Evolutionary conservation across 148 eudicot species (phyloP).

Genomic region (Bassia scoparia): DNA sequence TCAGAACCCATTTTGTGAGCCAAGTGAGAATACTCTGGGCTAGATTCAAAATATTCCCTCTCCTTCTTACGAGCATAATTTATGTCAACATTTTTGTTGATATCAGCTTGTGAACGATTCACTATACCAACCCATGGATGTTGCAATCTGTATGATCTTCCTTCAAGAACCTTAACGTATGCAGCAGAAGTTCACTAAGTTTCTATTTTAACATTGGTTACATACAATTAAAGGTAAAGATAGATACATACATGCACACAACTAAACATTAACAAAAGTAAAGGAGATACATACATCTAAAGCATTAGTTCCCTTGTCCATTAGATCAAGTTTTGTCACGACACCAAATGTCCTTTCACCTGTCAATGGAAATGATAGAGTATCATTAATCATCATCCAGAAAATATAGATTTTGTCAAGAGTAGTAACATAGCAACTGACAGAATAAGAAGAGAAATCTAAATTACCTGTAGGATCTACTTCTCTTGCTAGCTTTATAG

Average conservation of each 20-base stretch:
- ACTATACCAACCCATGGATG: slow-evolving; percentile 99
- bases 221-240: slow-evolving; percentile 3
- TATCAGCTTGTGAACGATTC: slow-evolving; percentile 99
- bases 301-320: slow-evolving; percentile 97
- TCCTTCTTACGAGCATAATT: slow-evolving; percentile 81
- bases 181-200: slow-evolving; percentile 8
- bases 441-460: not conserved
- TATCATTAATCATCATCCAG: not conserved
- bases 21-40: slow-evolving; percentile 97
- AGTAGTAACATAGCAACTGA: slow-evolving; percentile 4
- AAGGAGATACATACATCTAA: slow-evolving; percentile 59
- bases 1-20: slow-evolving; percentile 94
- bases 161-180: slow-evolving; percentile 78
- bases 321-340: slow-evolving; percentile 89
- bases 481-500: slow-evolving; percentile 98
- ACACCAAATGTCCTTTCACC: slow-evolving; percentile 99
- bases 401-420: not conserved
- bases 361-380: slow-evolving; percentile 28
- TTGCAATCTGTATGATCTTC: slow-evolving; percentile 85
- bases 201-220: not conserved
- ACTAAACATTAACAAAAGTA: slow-evolving; percentile 2
- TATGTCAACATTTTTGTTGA: slow-evolving; percentile 96
- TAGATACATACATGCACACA: slow-evolving; percentile 55
- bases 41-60: slow-evolving; percentile 83
- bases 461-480: slow-evolving; percentile 88